These are phyloP conservation scores for Epichloe hybrida DNA, from an alignment of 2,329 filamentous ascomycete genomes.

Conservation along the genomic window DNA sequence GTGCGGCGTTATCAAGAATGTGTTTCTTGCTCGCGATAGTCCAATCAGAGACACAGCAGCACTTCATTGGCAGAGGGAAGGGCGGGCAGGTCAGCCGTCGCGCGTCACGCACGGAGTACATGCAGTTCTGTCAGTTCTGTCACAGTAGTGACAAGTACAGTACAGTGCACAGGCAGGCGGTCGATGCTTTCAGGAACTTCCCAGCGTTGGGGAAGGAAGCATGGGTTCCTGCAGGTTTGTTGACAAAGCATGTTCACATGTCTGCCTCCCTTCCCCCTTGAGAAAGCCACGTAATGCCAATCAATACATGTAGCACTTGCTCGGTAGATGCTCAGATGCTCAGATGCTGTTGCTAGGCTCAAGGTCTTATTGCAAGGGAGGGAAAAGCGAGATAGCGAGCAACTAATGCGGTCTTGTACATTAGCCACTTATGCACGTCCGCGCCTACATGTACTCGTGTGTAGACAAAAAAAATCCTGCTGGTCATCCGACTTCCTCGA, in stretches of 20 bases:
- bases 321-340: background rate
- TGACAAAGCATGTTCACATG: too few species aligned
- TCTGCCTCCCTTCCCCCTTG: background rate
- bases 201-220: too few species aligned
- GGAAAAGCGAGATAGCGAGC: background rate
- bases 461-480: background rate
- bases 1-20: constrained; percentile 5
- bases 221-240: too few species aligned
- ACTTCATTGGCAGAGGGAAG: constrained; percentile 1
- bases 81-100: background rate
- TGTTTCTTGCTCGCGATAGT: background rate
- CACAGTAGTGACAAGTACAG: too few species aligned
- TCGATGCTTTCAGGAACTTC: too few species aligned
- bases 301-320: too few species aligned
- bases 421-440: background rate
- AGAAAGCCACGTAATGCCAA: background rate
- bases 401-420: background rate
- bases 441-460: too few species aligned
- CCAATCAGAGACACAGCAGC: background rate
- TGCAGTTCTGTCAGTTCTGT: background rate
- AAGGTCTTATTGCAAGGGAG: background rate
- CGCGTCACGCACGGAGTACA: background rate
- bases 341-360: background rate
- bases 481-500: constrained; percentile 6
- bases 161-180: too few species aligned